Conservation (phyloP, 306 rosid species). For the Lathyrus tuberosus region DNA sequence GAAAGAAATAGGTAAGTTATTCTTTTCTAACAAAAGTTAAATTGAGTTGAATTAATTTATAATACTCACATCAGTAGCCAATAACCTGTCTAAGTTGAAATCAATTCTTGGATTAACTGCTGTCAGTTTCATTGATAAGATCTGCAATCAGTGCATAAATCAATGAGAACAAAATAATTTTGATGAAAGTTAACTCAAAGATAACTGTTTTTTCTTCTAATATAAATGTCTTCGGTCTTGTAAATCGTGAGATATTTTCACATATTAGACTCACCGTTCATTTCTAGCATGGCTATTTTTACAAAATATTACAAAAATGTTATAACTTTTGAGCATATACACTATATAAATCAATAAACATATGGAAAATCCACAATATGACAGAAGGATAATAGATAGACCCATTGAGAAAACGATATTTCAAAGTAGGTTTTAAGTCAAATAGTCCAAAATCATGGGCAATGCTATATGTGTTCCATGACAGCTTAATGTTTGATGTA, state of each 20-base stretch:
- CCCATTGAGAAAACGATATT: not conserved
- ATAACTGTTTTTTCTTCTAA: constrained; percentile 5
- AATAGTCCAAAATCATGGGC: constrained; percentile 22
- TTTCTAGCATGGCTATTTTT: constrained; percentile 10
- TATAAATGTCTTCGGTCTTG: not conserved
- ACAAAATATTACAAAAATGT: constrained; percentile 16
- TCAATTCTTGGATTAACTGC: constrained; percentile 87
- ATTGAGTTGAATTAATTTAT: not conserved
- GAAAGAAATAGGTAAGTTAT: constrained; percentile 6
- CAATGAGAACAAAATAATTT: constrained; percentile 37
- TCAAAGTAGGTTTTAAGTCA: constrained; percentile 15
- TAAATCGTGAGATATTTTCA: constrained; percentile 2
- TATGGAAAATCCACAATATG: constrained; percentile 28
- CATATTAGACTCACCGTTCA: constrained; percentile 9
- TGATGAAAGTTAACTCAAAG: constrained; percentile 33
- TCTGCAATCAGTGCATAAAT: constrained; percentile 53
- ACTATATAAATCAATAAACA: constrained; percentile 7
- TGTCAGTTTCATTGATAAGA: constrained; percentile 94
- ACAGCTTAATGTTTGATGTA: not conserved
- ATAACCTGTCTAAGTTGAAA: constrained; percentile 72
- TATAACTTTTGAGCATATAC: constrained; percentile 7
- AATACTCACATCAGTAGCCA: constrained; percentile 76
- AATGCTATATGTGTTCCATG: too few species aligned
- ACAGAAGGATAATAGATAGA: constrained; percentile 10
- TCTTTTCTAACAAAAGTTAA: not conserved